Evolutionary conservation across 1,284 basidiomycete species (phyloP).

Genomic region (Xerocomus amazonicus): DNA sequence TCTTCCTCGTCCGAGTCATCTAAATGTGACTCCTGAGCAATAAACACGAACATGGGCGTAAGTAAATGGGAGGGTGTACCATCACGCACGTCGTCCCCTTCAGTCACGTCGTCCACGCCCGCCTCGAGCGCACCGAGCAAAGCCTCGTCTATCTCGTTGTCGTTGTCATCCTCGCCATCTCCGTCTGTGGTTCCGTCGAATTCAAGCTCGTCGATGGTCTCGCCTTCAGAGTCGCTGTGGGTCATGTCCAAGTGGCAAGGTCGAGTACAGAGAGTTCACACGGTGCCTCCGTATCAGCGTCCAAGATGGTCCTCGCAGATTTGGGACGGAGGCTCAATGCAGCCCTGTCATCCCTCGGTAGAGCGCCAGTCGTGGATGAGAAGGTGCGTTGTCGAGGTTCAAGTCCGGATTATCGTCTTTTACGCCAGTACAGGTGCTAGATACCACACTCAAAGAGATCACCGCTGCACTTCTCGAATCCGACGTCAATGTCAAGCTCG

Average conservation of each 20-base stretch:
- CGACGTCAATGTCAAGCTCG: slow-evolving; percentile 98
- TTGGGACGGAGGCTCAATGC: slow-evolving; percentile 92
- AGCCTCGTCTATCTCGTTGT: slow-evolving; percentile 51
- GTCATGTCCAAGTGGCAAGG: slow-evolving; percentile 37
- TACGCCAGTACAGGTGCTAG: slow-evolving; percentile 77
- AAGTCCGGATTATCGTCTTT: slow-evolving; percentile 15
- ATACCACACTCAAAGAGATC: slow-evolving; percentile 92
- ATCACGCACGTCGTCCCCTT: slow-evolving; percentile 58
- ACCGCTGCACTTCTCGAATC: slow-evolving; percentile 92
- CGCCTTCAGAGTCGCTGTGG: slow-evolving; percentile 64
- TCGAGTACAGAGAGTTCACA: slow-evolving; percentile 18
- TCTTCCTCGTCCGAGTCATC: slow-evolving; percentile 61
- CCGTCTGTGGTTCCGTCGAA: slow-evolving; percentile 47
- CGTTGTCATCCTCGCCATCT: slow-evolving; percentile 43
- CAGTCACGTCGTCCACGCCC: slow-evolving; percentile 56
- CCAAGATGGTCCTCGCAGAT: slow-evolving; percentile 91
- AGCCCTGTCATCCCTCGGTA: slow-evolving; percentile 87
- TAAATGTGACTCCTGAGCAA: slow-evolving; percentile 43
- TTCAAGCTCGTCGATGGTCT: slow-evolving; percentile 54
- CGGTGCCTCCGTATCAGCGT: slow-evolving; percentile 27
- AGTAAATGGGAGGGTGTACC: not conserved
- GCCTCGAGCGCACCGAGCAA: slow-evolving; percentile 48
- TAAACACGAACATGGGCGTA: slow-evolving; percentile 5
- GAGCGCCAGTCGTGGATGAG: slow-evolving; percentile 84
- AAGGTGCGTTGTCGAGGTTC: slow-evolving; percentile 49